Evolutionary conservation across 2,329 filamentous ascomycete genomes (phyloP).

Genomic region (Esteya vermicola): DNA sequence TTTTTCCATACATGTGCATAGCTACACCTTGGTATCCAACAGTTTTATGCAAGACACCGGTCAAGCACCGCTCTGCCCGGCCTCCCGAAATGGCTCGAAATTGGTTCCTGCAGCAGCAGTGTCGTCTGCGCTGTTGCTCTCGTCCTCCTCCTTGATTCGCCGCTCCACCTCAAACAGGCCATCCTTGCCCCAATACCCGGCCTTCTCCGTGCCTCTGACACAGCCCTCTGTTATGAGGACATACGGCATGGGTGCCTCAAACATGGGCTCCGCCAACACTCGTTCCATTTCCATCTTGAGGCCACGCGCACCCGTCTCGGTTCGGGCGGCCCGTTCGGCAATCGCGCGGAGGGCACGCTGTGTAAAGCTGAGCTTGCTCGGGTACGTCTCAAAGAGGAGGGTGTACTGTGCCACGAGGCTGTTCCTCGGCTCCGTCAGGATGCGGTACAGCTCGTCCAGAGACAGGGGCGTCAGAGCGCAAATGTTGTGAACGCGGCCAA

Average conservation of each 20-base stretch:
- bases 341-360: slow-evolving; percentile 67
- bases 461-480: slow-evolving; percentile 70
- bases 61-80: slow-evolving; percentile 32
- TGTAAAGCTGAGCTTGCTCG: slow-evolving; percentile 74
- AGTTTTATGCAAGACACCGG: too few species aligned
- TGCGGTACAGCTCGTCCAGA: slow-evolving; percentile 56
- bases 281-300: slow-evolving; percentile 71
- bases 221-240: slow-evolving; percentile 60
- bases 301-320: slow-evolving; percentile 63
- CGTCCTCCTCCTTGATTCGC: slow-evolving; percentile 50
- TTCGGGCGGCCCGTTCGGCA: slow-evolving; percentile 48
- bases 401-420: slow-evolving; percentile 79
- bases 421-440: slow-evolving; percentile 86
- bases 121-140: neutral
- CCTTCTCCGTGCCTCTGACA: slow-evolving; percentile 46
- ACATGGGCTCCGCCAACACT: slow-evolving; percentile 67
- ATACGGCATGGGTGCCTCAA: slow-evolving; percentile 63
- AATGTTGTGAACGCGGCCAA: slow-evolving; percentile 86
- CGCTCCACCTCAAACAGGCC: slow-evolving; percentile 56
- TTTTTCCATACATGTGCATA: too few species aligned
- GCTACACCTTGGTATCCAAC: too few species aligned
- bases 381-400: slow-evolving; percentile 66
- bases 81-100: slow-evolving; percentile 30
- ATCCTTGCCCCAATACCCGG: slow-evolving; percentile 53
- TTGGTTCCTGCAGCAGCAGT: slow-evolving; percentile 5